phyloP scores from a whole-genome alignment of 1,284 basidiomycete genomes.

The Ceratobasidium sp. region DNA sequence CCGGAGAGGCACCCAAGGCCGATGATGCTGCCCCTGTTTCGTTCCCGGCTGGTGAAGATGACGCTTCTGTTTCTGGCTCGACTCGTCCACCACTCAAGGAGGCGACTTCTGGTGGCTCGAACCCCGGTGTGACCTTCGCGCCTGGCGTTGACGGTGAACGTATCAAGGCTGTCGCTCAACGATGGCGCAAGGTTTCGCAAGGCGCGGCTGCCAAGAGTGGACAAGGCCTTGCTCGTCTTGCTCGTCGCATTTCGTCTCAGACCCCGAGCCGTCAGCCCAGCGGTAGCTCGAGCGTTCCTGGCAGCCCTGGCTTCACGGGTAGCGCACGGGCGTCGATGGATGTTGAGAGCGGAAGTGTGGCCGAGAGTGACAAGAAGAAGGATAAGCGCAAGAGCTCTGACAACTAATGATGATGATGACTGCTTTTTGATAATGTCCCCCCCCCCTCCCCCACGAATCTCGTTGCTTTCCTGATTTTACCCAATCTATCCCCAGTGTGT shows the following conservation, averaged over 20 bases:
- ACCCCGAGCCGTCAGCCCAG: conserved; percentile 16
- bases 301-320: conserved; percentile 7
- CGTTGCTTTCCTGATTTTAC: neutral
- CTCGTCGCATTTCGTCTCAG: conserved; percentile 5
- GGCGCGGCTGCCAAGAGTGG: conserved; percentile 24
- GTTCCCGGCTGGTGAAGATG: conserved; percentile 23
- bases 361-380: conserved; percentile 37
- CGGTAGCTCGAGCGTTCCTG: conserved; percentile 8
- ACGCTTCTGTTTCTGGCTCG: conserved; percentile 4
- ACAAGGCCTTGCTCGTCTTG: conserved; percentile 25
- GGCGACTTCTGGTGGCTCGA: neutral
- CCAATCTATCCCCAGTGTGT: neutral
- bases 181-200: conserved; percentile 13
- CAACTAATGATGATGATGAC: neutral
- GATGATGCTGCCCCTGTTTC: neutral
- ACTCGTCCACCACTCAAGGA: conserved; percentile 12
- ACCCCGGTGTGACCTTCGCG: conserved; percentile 20
- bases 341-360: conserved; percentile 13
- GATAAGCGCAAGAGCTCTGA: conserved; percentile 26
- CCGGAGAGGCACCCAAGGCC: neutral
- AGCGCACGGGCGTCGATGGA: conserved; percentile 7
- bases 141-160: conserved; percentile 24
- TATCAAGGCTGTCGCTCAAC: conserved; percentile 18
- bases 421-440: neutral
- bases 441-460: neutral